Conservation (phyloP, 1,284 basidiomycete genomes). For the Xerocomus cyaneibrunnescens region DNA sequence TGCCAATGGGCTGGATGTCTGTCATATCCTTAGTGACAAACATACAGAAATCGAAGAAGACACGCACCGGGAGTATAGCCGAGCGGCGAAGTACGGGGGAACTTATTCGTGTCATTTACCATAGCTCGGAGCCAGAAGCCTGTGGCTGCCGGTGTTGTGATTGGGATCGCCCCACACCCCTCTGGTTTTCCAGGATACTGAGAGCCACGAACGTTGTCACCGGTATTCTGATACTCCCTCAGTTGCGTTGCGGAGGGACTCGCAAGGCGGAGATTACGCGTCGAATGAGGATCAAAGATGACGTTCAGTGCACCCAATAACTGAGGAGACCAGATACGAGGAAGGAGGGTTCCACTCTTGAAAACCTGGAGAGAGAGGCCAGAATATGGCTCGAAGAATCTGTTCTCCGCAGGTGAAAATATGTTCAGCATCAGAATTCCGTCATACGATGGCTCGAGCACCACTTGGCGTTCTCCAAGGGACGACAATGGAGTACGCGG, state of each 20-base stretch:
- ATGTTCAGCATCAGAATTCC: conserved; percentile 10
- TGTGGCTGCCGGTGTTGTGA: conserved; percentile 12
- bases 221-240: neutral
- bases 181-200: neutral
- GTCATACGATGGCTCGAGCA: conserved; percentile 3
- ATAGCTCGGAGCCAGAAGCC: conserved; percentile 15
- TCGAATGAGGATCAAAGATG: conserved; percentile 12
- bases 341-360: neutral
- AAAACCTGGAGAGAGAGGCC: conserved; percentile 8
- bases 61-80: conserved; percentile 9
- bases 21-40: neutral
- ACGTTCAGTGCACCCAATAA: conserved; percentile 14
- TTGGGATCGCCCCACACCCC: conserved; percentile 1
- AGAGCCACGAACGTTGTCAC: neutral
- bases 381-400: conserved; percentile 7
- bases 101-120: conserved; percentile 3
- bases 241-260: conserved; percentile 1
- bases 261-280: conserved; percentile 13
- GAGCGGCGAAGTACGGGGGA: conserved; percentile 2
- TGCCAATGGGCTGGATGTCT: conserved; percentile 17
- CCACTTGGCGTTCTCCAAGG: neutral
- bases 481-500: neutral
- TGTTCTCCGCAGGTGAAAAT: neutral
- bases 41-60: neutral
- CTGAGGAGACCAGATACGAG: neutral